Base-by-base conservation (phyloP, 768 basidiomycete genomes). In the Xerocomus spinulosus region DNA sequence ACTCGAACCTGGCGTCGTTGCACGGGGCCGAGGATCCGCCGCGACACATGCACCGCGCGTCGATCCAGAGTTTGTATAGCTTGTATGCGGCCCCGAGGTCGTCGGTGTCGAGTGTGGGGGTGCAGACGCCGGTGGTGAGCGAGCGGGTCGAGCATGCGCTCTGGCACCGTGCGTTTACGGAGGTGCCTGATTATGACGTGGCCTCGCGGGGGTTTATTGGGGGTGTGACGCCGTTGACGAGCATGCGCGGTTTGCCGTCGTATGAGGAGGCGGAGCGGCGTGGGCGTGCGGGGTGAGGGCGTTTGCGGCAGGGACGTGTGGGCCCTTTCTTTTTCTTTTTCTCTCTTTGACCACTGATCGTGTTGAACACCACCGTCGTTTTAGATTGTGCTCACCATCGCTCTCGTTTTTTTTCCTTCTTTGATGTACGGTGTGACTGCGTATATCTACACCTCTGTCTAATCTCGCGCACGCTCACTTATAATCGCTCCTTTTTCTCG, bases 161-260 rank as follows among this genome's bases (percentile, higher is more conserved):
- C 53, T 69, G 85, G 49, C 80, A 80, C 53, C 75, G 82, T 18
- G 79, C 81, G 39, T 83, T 80, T 58, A 87, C 78, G 54, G 81
- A 77, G 71, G 88, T 96, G 15, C 95, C 95, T 2, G 82, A 88
- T 55, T 98, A 98, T 66, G 77, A 77, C 17, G 76, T 89, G 38
- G 91, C 94, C 3, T 81, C 85, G 51, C 73, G 86, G 13, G 93
- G 92, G 6, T 95, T 94, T 68, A 75, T 94, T 23, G 93, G 93
- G 7, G 92, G 93, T 5, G 84, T 94, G n/a, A 83, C 87, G 9
- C 92, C 95, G 14, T 66, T 92, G 59, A 76, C 76, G 58, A 85
- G 86, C 57, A 74, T 85, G 72, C 73, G 71, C 23, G 91, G 87
- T 6, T 61, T 95, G 55, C 94, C 94, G 39, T 87, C 83, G 32